Base-by-base conservation (phyloP, 192 early-diverging fungal genomes). In the Entophlyctis luteolus region DNA sequence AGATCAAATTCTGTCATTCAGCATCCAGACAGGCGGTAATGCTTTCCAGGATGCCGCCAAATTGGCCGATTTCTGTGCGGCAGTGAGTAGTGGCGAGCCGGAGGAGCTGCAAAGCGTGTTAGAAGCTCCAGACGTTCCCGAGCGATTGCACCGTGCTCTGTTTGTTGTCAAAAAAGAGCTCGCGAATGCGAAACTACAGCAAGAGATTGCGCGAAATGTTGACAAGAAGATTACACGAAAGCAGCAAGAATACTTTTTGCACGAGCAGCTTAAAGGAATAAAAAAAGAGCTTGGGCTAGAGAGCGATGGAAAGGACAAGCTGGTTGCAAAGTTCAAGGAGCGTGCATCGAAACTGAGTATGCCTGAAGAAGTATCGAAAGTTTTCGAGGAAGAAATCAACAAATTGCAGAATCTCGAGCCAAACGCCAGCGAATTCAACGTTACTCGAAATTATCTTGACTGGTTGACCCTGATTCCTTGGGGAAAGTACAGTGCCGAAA, bases 251-350 rank as follows among this genome's bases (percentile, higher is more conserved):
- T 99, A 95, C 79, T 99, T 95, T 62, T 75, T 99, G 75, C 97
- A 96, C 94, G 97, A 99, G 79, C 97, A 99, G 76, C 84, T 99
- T 65, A 98, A 96, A 78, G 94, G 95, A 0, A 99, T 99, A 75
- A 99, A 99, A 77, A 96, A 95, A 81, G 94, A 99, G 77, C 83
- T 99, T 18, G 97, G 97, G 10, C 85, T 99, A 34, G 97, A 99
- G 71, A 87, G 84, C 52, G 97, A 99, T 71, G 97, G 97, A 47
- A 99, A 99, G 77, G 97, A 99, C 70, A 99, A 96, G 73, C 75
- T 99, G 38, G 89, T 96, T 5, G 92, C 92, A 55, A 89, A 90
- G 71, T 99, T 99, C 72, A 94, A 89, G 72, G 92, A 88, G 50
- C 88, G 91, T 66, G 91, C 89, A 0, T 75, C 77, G 50, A 87